These are phyloP conservation scores for Lathyrus sativus DNA, from an alignment of 306 rosid genomes.

Conservation along the genomic window DNA sequence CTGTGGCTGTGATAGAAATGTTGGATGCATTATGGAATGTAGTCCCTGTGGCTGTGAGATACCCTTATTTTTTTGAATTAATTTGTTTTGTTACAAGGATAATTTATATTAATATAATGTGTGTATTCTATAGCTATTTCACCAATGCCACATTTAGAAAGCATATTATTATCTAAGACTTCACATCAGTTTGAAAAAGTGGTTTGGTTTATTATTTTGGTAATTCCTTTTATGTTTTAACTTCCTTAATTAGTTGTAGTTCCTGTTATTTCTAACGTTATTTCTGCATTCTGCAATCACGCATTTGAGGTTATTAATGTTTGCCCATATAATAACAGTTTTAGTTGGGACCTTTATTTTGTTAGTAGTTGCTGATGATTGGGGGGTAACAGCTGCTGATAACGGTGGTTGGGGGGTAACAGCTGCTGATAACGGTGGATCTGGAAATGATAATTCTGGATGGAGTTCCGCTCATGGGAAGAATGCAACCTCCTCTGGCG, in stretches of 20 bases:
- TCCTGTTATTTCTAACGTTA: neutral
- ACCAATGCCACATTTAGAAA: neutral
- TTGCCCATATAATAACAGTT: neutral
- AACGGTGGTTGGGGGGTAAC: conserved; percentile 3
- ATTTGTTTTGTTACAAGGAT: conserved; percentile 6
- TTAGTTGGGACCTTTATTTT: too few species aligned
- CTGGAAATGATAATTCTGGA: conserved; percentile 26
- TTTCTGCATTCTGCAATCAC: conserved; percentile 17
- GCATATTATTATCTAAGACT: neutral
- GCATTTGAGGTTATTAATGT: conserved; percentile 1
- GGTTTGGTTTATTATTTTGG: neutral
- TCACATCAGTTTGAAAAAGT: conserved; percentile 7
- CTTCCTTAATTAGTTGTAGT: conserved; percentile 7
- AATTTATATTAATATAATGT: neutral
- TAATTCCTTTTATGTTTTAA: conserved; percentile 1
- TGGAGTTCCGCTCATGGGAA: conserved; percentile 8
- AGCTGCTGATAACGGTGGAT: conserved; percentile 3
- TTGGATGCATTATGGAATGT: conserved; percentile 21
- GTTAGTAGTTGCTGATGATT: too few species aligned
- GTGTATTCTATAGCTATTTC: neutral
- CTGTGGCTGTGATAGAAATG: neutral
- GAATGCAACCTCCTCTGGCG: conserved; percentile 14
- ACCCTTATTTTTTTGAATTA: neutral
- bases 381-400: too few species aligned
- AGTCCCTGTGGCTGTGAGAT: neutral